A percentile compares a stretch with the other conserved stretches of the same genome.
These are phyloP conservation scores for Tricholomella constricta DNA, from an alignment of 768 basidiomycete species.

Conservation along the genomic window DNA sequence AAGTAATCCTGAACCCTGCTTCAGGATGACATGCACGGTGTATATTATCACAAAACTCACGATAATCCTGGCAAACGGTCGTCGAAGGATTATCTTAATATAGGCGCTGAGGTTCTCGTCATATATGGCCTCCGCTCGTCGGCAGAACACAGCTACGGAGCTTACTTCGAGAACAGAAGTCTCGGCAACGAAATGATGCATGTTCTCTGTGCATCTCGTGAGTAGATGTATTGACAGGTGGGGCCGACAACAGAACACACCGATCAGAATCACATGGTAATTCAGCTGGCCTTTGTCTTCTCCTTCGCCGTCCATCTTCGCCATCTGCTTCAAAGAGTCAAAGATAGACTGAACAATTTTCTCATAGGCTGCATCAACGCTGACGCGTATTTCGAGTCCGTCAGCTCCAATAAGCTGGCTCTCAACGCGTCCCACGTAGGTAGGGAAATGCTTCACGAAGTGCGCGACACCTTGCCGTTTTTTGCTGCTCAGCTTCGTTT, in stretches of 20 bases:
- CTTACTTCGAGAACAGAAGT: constrained; percentile 68
- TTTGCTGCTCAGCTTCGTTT: constrained; percentile 88
- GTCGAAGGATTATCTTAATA: constrained; percentile 80
- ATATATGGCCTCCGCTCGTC: constrained; percentile 80
- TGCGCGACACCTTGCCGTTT: constrained; percentile 91
- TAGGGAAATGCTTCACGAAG: constrained; percentile 91
- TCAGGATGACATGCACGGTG: background rate
- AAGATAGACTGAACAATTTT: constrained; percentile 90
- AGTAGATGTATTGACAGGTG: background rate
- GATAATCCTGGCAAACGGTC: constrained; percentile 85
- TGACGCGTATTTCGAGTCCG: constrained; percentile 72
- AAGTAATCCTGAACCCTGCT: constrained; percentile 77
- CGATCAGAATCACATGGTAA: constrained; percentile 93
- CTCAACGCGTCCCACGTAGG: constrained; percentile 84
- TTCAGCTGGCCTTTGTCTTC: constrained; percentile 98
- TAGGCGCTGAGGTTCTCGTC: constrained; percentile 89
- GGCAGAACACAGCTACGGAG: constrained; percentile 62
- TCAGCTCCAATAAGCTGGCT: constrained; percentile 79
- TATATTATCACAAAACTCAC: constrained; percentile 44
- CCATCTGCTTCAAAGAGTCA: constrained; percentile 92
- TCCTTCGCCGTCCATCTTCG: constrained; percentile 89
- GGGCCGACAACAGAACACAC: constrained; percentile 47
- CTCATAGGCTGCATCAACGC: constrained; percentile 84
- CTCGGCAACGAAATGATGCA: constrained; percentile 91
- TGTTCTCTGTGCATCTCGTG: constrained; percentile 69